Conservation (phyloP, 768 basidiomycete genomes). For the Rubroboletus satanas region DNA sequence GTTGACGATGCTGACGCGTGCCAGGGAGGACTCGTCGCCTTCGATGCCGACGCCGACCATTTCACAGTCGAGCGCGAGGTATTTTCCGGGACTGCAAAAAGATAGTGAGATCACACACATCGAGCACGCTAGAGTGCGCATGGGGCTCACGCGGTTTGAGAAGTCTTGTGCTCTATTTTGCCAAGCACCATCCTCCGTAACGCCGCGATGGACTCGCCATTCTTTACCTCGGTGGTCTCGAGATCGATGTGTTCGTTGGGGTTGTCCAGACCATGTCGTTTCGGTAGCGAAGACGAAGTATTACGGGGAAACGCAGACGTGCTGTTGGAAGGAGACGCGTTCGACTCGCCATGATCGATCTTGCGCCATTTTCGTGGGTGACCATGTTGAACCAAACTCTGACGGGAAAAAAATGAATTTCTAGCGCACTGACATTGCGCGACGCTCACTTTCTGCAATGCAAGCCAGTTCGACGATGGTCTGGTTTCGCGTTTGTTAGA, state of each 20-base stretch:
- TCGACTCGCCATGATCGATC: slow-evolving; percentile 6
- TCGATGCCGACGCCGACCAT: slow-evolving; percentile 17
- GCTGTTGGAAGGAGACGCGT: neutral
- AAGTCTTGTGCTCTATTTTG: slow-evolving; percentile 35
- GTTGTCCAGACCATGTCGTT: neutral
- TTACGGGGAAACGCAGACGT: slow-evolving; percentile 1
- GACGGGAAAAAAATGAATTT: neutral
- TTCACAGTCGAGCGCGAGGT: slow-evolving; percentile 84
- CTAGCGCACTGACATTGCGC: neutral
- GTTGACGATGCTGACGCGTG: slow-evolving; percentile 58
- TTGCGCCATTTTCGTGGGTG: slow-evolving; percentile 20
- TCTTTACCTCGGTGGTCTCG: slow-evolving; percentile 33
- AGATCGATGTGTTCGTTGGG: slow-evolving; percentile 14
- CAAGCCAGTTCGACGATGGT: slow-evolving; percentile 57
- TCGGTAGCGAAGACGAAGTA: slow-evolving; percentile 1
- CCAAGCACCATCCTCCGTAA: slow-evolving; percentile 56
- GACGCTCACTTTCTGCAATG: slow-evolving; percentile 46
- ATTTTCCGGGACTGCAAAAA: slow-evolving; percentile 55
- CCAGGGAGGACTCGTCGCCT: slow-evolving; percentile 13
- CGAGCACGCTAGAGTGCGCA: neutral
- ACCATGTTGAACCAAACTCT: slow-evolving; percentile 11
- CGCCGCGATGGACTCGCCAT: slow-evolving; percentile 44
- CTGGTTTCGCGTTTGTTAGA: slow-evolving; percentile 4
- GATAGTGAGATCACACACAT: no score
- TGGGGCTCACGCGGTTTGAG: slow-evolving; percentile 44